Evolutionary conservation across 2,329 filamentous ascomycete genomes (phyloP), one percentile per base, ranked within the genome.

Genomic region (Nannizziopsis arthrosporioides): DNA sequence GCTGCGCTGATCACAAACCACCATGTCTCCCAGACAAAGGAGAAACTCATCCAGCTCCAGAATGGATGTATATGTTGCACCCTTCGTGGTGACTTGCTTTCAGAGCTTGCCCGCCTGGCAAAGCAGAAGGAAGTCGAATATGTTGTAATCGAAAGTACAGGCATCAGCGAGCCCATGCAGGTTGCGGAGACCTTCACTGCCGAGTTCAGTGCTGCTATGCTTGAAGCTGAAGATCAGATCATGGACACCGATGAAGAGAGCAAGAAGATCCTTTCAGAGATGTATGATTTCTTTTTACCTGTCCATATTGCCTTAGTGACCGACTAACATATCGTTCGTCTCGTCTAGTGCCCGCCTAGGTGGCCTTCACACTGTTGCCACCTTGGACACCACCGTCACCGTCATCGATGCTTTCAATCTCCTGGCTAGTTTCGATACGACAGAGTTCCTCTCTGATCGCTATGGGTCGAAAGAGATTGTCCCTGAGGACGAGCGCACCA

Each of bases 21-120:
- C 36, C 32, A 32, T 18, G 44, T 82, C 32, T 75, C 74, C 2
- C 73, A 76, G 53, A 76, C 75, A 0, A 67, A 80, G 35, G 78
- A 83, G 54, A 81, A 82, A 53, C 70, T 84, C 30, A 77, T 84
- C 12, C 75, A 80, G 8, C 71, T 85, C 47, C 80, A 84, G 57
- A 85, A 84, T 52, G 81, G 82, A 8, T 86, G 83, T 54, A 87
- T 87, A 56, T 87, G 82, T 68, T 87, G 83, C 56, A 86, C 82
- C 0, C 69, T 86, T 0, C 77, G 83, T 2, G 81, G 82, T 1
- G 82, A 86, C 48, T 64, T 86, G 1, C 72, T 87, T 0, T 77
- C 82, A 51, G 82, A 86, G 59, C 73, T 86, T 0, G 81, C 81
- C 18, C 36, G 44, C 12, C 14, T 46, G 2, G 15, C 44, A 15